phyloP scores from a whole-genome alignment of 2,329 filamentous ascomycete genomes.

The Leptographium flavum region DNA sequence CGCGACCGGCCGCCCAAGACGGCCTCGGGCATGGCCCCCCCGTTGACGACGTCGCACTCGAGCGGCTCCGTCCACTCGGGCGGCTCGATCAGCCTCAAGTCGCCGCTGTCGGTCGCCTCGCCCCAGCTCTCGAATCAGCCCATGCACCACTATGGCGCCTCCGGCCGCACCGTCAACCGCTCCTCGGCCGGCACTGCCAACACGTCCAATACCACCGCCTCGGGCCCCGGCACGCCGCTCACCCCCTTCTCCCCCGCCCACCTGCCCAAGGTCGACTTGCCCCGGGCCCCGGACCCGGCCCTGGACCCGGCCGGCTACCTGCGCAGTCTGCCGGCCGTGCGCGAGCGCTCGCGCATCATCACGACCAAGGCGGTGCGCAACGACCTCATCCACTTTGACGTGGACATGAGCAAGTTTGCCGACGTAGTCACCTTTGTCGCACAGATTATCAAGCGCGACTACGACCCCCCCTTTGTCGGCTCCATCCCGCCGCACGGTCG shows the following conservation, averaged over 20 bases:
- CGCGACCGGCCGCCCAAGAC: conserved; percentile 34
- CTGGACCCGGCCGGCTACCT: conserved; percentile 84
- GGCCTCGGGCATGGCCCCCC: conserved; percentile 14
- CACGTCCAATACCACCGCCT: conserved; percentile 7
- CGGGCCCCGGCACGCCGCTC: conserved; percentile 28
- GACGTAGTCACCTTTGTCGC: conserved; percentile 79
- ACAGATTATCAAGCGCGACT: conserved; percentile 70
- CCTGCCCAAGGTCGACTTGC: conserved; percentile 66
- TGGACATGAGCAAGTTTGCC: conserved; percentile 71
- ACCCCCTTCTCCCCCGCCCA: conserved; percentile 35
- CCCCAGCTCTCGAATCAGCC: conserved; percentile 11
- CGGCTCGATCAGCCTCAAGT: conserved; percentile 30
- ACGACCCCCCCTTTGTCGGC: conserved; percentile 35
- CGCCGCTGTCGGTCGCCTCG: conserved; percentile 14
- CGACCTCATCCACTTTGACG: conserved; percentile 71
- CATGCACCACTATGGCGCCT: conserved; percentile 17
- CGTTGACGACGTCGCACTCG: conserved; percentile 27
- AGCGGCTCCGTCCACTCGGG: conserved; percentile 37
- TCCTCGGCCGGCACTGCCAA: conserved; percentile 33
- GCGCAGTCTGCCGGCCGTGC: conserved; percentile 74
- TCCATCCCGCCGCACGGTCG: conserved; percentile 74
- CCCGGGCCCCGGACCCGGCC: conserved; percentile 72
- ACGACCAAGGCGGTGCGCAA: conserved; percentile 65
- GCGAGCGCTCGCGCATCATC: conserved; percentile 62
- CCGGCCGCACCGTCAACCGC: conserved; percentile 29